A percentile compares a stretch with the other conserved stretches of the same genome.
Evolutionary conservation across 495 filamentous ascomycete species (phyloP).

Genomic region (Xylaria nigripes): DNA sequence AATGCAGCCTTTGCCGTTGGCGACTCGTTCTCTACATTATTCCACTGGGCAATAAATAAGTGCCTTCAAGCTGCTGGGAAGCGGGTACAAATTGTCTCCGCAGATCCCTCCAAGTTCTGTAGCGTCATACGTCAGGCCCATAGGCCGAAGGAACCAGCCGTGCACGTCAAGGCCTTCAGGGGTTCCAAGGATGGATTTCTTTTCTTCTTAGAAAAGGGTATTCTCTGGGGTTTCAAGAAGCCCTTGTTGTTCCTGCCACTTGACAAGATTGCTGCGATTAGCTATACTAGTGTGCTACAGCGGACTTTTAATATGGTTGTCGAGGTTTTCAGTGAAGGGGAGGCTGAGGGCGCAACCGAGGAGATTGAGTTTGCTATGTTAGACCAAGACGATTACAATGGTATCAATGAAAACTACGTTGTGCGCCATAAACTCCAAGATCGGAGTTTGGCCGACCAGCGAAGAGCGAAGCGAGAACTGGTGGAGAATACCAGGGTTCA

Average conservation of each 20-base stretch:
- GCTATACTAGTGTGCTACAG: constrained; percentile 83
- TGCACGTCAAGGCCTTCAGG: constrained; percentile 81
- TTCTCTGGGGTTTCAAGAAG: constrained; percentile 94
- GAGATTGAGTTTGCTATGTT: constrained; percentile 83
- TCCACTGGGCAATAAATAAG: constrained; percentile 57
- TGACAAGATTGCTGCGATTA: constrained; percentile 66
- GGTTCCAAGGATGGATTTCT: constrained; percentile 94
- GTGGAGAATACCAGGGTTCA: constrained; percentile 39
- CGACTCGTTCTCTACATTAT: constrained; percentile 51
- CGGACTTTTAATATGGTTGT: constrained; percentile 91
- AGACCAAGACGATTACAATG: constrained; percentile 73
- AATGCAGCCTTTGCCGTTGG: constrained; percentile 45
- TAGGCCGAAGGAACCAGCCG: constrained; percentile 82
- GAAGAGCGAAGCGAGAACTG: constrained; percentile 64
- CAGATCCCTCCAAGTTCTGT: constrained; percentile 67
- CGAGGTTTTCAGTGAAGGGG: constrained; percentile 37
- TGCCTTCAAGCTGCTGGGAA: constrained; percentile 46
- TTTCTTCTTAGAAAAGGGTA: constrained; percentile 78
- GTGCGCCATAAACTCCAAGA: constrained; percentile 77
- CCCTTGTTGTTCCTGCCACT: constrained; percentile 81
- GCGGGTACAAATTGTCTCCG: constrained; percentile 53
- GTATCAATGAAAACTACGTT: constrained; percentile 73
- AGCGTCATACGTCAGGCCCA: constrained; percentile 72
- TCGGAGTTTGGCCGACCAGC: constrained; percentile 78
- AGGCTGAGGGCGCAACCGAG: constrained; percentile 41